Evolutionary conservation across 2,329 filamentous ascomycete species (phyloP).

Genomic region (Fusarium nurragi): DNA sequence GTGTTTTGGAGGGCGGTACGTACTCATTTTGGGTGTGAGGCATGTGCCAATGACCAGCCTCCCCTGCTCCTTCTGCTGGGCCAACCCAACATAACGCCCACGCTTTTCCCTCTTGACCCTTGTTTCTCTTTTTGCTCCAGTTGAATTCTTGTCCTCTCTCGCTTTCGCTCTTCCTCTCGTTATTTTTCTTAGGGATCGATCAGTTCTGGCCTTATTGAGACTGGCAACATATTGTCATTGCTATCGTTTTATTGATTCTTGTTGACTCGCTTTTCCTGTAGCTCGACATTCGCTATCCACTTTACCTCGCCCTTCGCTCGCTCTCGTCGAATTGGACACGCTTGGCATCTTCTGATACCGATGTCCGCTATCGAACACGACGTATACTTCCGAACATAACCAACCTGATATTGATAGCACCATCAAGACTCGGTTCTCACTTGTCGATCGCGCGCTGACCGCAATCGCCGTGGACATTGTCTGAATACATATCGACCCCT

Average conservation of each 20-base stretch:
- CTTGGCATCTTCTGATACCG: conserved; percentile 15
- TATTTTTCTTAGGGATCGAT: conserved; percentile 15
- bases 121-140: conserved; percentile 25
- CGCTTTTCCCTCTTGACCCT: conserved; percentile 23
- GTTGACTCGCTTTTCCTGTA: conserved; percentile 31
- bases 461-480: background rate
- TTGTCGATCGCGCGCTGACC: background rate
- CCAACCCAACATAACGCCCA: conserved; percentile 36
- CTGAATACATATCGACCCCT: background rate
- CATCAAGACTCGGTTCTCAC: background rate
- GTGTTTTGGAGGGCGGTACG: conserved; percentile 21
- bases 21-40: conserved; percentile 8
- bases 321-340: conserved; percentile 12
- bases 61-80: conserved; percentile 30
- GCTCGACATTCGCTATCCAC: conserved; percentile 29
- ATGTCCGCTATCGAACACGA: background rate
- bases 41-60: conserved; percentile 20
- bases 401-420: background rate
- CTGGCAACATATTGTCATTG: conserved; percentile 10
- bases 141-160: conserved; percentile 27
- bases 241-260: conserved; percentile 15
- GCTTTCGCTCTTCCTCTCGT: conserved; percentile 14
- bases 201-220: conserved; percentile 14
- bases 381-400: conserved; percentile 10
- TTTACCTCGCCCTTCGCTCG: conserved; percentile 5